phyloP scores from a whole-genome alignment of 2,329 filamentous ascomycete genomes.

The Calonectria multiphialidica region DNA sequence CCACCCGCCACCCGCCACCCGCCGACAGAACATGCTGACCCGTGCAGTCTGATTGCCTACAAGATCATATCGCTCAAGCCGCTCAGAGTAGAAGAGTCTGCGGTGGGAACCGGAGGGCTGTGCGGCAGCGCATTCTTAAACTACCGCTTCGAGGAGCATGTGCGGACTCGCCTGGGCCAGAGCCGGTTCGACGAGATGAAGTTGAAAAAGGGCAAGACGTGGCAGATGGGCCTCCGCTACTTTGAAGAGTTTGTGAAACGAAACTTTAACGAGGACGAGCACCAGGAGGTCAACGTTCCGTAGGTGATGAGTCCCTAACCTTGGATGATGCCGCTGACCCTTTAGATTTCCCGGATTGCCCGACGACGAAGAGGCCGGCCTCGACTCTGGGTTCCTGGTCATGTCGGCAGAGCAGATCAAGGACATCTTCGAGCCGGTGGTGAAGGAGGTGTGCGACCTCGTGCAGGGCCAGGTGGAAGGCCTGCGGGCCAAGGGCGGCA shows the following conservation, averaged over 20 bases:
- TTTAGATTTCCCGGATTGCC: conserved; percentile 77
- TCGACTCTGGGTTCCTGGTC: conserved; percentile 82
- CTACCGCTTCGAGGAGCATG: conserved; percentile 84
- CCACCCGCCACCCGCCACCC: background rate
- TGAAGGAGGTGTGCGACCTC: conserved; percentile 77
- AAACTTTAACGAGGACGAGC: conserved; percentile 84
- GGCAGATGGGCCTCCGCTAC: conserved; percentile 83
- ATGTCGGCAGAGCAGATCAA: conserved; percentile 78
- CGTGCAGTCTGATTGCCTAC: conserved; percentile 77
- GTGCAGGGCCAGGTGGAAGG: conserved; percentile 76
- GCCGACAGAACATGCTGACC: conserved; percentile 32
- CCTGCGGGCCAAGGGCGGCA: conserved; percentile 70
- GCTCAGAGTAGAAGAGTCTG: conserved; percentile 81
- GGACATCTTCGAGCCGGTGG: conserved; percentile 80
- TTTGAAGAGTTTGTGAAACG: conserved; percentile 90
- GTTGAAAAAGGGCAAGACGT: conserved; percentile 81
- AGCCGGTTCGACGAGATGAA: conserved; percentile 81
- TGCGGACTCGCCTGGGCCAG: conserved; percentile 74
- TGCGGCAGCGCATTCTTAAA: conserved; percentile 86
- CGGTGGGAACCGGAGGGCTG: conserved; percentile 81
- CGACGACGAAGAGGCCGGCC: conserved; percentile 79
- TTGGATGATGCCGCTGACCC: background rate
- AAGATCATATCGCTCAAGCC: conserved; percentile 81
- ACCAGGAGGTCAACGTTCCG: conserved; percentile 82
- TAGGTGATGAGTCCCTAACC: conserved; percentile 49